Base-by-base conservation (phyloP, 768 basidiomycete species). In the Mycena leptocephala region DNA sequence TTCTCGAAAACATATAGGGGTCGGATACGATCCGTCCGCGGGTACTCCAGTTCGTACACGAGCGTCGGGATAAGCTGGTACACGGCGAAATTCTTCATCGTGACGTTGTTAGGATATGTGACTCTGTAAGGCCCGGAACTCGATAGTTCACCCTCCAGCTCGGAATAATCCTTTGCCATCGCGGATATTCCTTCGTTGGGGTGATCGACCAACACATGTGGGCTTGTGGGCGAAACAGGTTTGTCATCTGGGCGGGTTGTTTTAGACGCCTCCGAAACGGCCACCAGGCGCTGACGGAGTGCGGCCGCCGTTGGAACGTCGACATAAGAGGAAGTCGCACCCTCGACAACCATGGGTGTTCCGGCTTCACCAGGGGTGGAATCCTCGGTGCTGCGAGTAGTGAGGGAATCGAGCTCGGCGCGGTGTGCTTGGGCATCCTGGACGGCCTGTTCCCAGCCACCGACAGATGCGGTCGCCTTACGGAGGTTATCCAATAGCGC, bases 11-110 rank as follows among this genome's bases (percentile, higher is more conserved):
- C 89, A 80, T 97, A 97, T 11, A 96, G 81, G 1, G 96, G 96
- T 5, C 96, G 92, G 61, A 94, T 93, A 48, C 89, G 87, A 37
- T 95, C 92, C 13, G 98, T 99, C 64, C 98, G 88, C 13, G 98
- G 98, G 83, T 97, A 99, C 84, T 99, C 97, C 39, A 99, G 88
- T 83, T 99, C 97, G 81, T 99, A 99, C 9, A 99, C 97, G 53
- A 99, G 89, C 0, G 96, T 96, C 18, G 98, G 98, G 58, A 95
- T 93, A 46, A 97, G 86, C 85, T 96, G 92, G 85, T 97, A 99
- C 46, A 94, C 90, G 33, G 91, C 91, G 82, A 97, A 99, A 84
- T 96, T 94, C 80, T 89, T 91, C 81, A 92, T 90, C 0, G 93
- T 94, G 75, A 99, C 90, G 82, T 97, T 99, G 59, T 93, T 88